These are phyloP conservation scores for Hygrophorus russula DNA, from an alignment of 768 basidiomycete species.

Conservation along the genomic window DNA sequence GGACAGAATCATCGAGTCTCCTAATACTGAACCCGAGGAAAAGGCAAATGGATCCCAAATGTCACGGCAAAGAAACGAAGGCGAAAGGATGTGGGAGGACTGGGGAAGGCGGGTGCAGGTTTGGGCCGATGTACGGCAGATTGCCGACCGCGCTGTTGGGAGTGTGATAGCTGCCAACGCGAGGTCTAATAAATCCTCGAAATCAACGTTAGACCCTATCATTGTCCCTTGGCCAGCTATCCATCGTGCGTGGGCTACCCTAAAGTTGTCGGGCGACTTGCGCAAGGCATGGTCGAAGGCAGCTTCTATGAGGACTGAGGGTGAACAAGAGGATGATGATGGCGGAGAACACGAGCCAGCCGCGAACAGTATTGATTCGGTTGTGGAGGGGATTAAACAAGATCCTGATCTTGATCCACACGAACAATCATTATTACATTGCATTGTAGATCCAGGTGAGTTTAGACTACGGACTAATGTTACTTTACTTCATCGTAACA, in stretches of 20 bases:
- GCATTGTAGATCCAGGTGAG: constrained; percentile 77
- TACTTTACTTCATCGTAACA: constrained; percentile 7
- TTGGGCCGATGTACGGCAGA: constrained; percentile 60
- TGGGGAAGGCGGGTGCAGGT: constrained; percentile 63
- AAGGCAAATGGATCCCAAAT: constrained; percentile 2
- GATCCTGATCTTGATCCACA: constrained; percentile 71
- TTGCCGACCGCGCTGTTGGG: constrained; percentile 71
- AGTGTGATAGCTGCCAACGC: constrained; percentile 31
- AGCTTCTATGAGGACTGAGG: constrained; percentile 20
- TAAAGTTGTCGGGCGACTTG: constrained; percentile 34
- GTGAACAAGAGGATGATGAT: constrained; percentile 21
- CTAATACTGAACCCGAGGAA: constrained; percentile 7
- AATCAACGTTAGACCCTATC: constrained; percentile 41
- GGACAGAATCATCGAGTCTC: constrained; percentile 12
- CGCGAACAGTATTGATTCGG: constrained; percentile 44
- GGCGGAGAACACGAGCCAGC: constrained; percentile 24
- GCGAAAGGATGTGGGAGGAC: constrained; percentile 37
- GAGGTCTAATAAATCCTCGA: constrained; percentile 16
- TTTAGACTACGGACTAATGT: constrained; percentile 1
- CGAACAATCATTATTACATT: constrained; percentile 69
- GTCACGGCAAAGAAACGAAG: constrained; percentile 4
- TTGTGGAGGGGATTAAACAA: constrained; percentile 67
- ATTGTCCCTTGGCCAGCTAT: constrained; percentile 58
- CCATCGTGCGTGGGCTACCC: constrained; percentile 52
- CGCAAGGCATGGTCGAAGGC: constrained; percentile 56